A percentile compares a stretch with the other conserved stretches of the same genome.
phyloP scores from a whole-genome alignment of 305 asterid species.

The Rubia tinctorum region DNA sequence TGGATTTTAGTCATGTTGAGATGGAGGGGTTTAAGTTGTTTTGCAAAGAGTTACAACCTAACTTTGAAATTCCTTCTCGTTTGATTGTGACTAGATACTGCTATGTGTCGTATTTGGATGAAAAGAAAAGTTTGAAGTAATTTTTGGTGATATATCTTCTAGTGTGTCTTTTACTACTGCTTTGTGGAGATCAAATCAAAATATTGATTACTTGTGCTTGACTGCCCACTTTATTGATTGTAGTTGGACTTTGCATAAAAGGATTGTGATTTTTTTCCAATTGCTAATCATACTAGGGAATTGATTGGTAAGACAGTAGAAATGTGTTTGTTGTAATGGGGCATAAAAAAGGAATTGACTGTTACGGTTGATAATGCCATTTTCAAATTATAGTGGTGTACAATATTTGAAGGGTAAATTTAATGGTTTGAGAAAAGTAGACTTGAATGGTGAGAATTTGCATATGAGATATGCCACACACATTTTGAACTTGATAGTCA shows the following conservation, averaged over 20 bases:
- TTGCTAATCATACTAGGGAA: constrained; percentile 5
- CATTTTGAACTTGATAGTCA: neutral
- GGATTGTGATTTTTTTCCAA: neutral
- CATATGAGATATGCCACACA: constrained; percentile 3
- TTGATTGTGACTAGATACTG: neutral
- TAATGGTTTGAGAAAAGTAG: neutral
- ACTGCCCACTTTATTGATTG: neutral
- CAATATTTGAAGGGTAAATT: neutral
- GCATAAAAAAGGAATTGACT: neutral
- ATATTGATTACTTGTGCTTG: neutral
- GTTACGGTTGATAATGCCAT: neutral
- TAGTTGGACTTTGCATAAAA: neutral
- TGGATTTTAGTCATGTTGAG: neutral
- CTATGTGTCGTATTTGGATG: neutral
- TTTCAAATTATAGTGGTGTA: neutral
- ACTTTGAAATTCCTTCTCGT: neutral
- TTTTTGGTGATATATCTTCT: neutral
- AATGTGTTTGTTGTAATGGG: neutral
- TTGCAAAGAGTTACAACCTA: neutral
- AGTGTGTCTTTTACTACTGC: neutral
- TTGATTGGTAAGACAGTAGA: neutral
- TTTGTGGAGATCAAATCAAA: constrained; percentile 4
- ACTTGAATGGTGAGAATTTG: neutral
- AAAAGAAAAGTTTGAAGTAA: neutral
- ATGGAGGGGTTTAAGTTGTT: neutral